These are phyloP conservation scores for Sporisorium graminicola DNA, from an alignment of 1,284 basidiomycete genomes.

Conservation along the genomic window DNA sequence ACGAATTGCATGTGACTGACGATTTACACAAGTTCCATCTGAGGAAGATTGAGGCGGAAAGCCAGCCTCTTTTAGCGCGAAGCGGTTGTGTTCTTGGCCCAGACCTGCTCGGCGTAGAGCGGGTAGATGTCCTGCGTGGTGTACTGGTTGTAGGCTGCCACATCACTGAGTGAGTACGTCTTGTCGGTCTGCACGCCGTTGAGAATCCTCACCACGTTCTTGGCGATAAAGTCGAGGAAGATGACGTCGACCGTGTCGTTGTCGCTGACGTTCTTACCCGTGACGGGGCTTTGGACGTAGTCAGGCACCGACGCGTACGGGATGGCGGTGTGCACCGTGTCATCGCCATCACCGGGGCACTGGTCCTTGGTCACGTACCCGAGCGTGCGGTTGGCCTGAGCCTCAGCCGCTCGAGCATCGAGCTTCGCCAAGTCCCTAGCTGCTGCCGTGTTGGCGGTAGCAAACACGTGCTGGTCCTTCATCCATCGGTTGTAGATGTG, in stretches of 20 bases:
- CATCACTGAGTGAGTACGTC: constrained; percentile 46
- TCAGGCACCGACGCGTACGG: constrained; percentile 57
- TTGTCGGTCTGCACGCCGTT: constrained; percentile 34
- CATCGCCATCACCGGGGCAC: constrained; percentile 57
- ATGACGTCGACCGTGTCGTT: constrained; percentile 47
- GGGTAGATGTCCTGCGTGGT: constrained; percentile 66
- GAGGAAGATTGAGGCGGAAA: background rate
- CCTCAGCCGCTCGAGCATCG: constrained; percentile 25
- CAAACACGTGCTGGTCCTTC: constrained; percentile 22
- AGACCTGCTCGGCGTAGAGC: constrained; percentile 55
- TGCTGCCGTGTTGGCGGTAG: background rate
- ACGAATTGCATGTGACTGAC: no score
- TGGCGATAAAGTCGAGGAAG: constrained; percentile 58
- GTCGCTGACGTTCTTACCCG: constrained; percentile 12
- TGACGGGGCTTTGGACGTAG: constrained; percentile 54
- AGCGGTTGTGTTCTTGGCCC: constrained; percentile 32
- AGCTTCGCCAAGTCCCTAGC: constrained; percentile 24
- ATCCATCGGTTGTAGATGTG: constrained; percentile 53
- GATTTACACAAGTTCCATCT: background rate
- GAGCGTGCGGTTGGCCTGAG: constrained; percentile 36
- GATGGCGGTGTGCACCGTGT: constrained; percentile 56
- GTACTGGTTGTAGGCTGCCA: constrained; percentile 52
- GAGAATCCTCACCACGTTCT: constrained; percentile 41
- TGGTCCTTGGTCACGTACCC: constrained; percentile 66
- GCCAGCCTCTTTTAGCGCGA: background rate